Base-by-base conservation (phyloP, 1,284 basidiomycete genomes). In the Xanthoconium separans region DNA sequence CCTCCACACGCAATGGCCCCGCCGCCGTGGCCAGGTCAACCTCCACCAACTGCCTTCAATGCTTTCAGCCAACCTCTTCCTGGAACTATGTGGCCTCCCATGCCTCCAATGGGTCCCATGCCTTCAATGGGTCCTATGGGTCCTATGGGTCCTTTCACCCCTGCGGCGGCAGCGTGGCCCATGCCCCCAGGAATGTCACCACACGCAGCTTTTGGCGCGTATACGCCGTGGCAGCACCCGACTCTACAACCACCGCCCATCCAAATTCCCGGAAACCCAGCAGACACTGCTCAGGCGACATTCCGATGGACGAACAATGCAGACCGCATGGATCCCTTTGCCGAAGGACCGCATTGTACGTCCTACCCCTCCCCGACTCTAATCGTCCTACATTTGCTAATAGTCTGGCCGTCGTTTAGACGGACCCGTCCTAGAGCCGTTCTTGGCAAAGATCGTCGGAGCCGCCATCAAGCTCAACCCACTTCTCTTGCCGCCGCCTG, bases 361-460 rank as follows among this genome's bases (percentile, higher is more conserved):
- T 59, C 41, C 20, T 42, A 12, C 10, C 39, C 29, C 18, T 29
- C 27, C 34, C 11, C 10, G 36, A 8, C 8, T 13, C 27, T n/a
- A 12, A 16, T 13, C 20, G 0, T 34, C 33, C 7, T 27, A 10
- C 10, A 20, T 41, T 47, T 31, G 37, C 55, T 70, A 20, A 70
- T 7, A n/a, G 12, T 4, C 12, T 30, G 40, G 36, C 16, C 9
- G n/a, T 44, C 15, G 16, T n/a, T 20, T 44, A 90, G 88, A 90
- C 61, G 87, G 85, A 0, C 85, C 87, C 1, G 85, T 89, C 4
- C 75, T 91, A 8, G 77, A 80, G n/a, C 81, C 87, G 0, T 78
- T 85, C 60, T 66, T 84, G 30, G 67, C 77, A 20, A 75, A 73
- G 45, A 70, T 80, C 24, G 76, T 87, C 6, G 62, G 73, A 1